Base-by-base conservation (phyloP, 306 rosid genomes). In the Chamaecrista fasciculata region DNA sequence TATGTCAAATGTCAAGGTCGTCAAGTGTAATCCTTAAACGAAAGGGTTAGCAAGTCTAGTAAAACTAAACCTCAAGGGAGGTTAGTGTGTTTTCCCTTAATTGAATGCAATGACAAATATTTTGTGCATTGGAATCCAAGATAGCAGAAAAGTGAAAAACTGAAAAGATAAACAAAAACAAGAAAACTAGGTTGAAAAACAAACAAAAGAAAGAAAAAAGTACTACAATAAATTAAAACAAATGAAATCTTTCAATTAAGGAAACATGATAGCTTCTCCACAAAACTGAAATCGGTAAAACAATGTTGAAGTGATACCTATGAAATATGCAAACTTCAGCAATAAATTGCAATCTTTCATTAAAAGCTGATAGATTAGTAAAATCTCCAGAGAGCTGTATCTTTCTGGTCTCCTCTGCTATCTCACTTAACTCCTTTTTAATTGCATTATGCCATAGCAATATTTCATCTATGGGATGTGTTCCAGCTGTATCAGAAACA, bases 291-390 rank as follows among this genome's bases (percentile, higher is more conserved):
- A 69, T 26, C 44, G 62, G 52, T 75, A 50, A 67, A 73, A 68
- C 60, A 31, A 66, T 42, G 49, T 59, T 59, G 61, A 52, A 15
- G 23, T 46, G 15, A 59, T 89, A 95, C 99, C 99, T 95, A 87
- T 95, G 97, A 79, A 87, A 95, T 76, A 91, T 89, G 88, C 96
- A 95, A 77, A 95, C 96, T 87, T 95, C 97, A 46, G 99, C 97
- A 57, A 95, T 86, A 80, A 91, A 95, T 62, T 95, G 96, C 85
- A 95, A 77, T 78, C 97, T 84, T 78, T 87, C 92, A 78, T 89
- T 87, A 77, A 91, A 95, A 76, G 91, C 87, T 72, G 96, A 84
- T 44, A 95, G 79, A 82, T 91, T 78, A 34, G 89, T 83, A 71
- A 91, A 95, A 74, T 91, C 82, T 67, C 95, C 99, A 72, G 89